Percentiles rank a stretch among this genome's conserved stretches.
Evolutionary conservation across 2,329 filamentous ascomycete species (phyloP).

Genomic region (Aspergillus hiratsukae): DNA sequence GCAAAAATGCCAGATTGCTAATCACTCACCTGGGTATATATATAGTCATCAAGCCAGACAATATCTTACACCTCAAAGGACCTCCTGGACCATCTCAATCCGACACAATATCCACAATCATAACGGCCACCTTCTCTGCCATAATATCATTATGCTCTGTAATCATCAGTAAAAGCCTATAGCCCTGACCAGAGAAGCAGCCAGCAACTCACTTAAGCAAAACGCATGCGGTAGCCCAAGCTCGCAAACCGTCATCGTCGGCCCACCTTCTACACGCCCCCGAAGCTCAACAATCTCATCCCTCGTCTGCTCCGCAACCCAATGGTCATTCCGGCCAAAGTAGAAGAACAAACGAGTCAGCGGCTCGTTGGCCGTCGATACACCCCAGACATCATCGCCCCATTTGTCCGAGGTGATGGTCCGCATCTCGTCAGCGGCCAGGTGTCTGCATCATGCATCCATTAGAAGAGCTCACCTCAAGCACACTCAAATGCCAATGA

Average conservation of each 20-base stretch:
- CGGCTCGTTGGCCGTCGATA: slow-evolving; percentile 27
- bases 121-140: slow-evolving; percentile 48
- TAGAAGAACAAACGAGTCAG: slow-evolving; percentile 52
- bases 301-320: slow-evolving; percentile 56
- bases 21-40: not conserved
- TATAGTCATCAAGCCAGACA: not conserved
- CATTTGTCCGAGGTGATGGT: slow-evolving; percentile 55
- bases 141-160: slow-evolving; percentile 44
- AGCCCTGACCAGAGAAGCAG: not conserved
- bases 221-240: slow-evolving; percentile 56
- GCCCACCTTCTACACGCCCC: slow-evolving; percentile 34
- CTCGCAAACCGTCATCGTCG: slow-evolving; percentile 54
- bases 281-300: slow-evolving; percentile 50
- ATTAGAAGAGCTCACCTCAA: not conserved
- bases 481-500: not conserved
- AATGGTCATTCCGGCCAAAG: slow-evolving; percentile 58
- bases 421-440: slow-evolving; percentile 56
- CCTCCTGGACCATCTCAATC: not conserved
- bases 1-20: not conserved
- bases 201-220: slow-evolving; percentile 46
- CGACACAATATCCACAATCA: slow-evolving; percentile 42
- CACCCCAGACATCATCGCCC: slow-evolving; percentile 57
- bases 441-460: slow-evolving; percentile 37
- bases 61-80: not conserved
- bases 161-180: slow-evolving; percentile 5